phyloP scores from a whole-genome alignment of 768 basidiomycete species.

The Auricularia sp. region DNA sequence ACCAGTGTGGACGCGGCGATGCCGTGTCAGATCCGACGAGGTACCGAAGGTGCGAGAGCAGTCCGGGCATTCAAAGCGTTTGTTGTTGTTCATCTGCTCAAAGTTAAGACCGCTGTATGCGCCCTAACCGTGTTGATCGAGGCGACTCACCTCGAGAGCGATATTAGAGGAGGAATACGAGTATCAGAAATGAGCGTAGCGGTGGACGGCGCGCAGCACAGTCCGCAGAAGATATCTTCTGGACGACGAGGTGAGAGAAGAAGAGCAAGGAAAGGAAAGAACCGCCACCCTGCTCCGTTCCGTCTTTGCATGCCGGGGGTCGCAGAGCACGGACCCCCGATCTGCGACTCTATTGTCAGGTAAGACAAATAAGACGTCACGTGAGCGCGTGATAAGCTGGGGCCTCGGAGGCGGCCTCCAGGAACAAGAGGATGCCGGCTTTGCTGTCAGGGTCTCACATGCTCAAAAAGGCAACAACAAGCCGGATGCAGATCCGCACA shows the following conservation, averaged over 20 bases:
- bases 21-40: neutral
- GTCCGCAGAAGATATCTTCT: conserved; percentile 1
- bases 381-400: neutral
- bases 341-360: neutral
- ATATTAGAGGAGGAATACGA: neutral
- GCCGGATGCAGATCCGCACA: neutral
- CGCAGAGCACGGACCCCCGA: neutral
- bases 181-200: neutral
- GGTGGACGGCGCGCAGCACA: conserved; percentile 1
- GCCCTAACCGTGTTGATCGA: too few species aligned
- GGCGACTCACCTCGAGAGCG: neutral
- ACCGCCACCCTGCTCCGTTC: neutral
- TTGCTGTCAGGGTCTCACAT: neutral
- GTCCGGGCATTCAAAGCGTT: neutral
- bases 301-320: neutral
- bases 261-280: neutral
- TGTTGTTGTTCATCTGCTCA: neutral
- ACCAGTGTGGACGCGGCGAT: neutral
- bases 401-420: neutral
- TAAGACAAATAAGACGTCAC: neutral
- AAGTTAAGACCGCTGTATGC: neutral
- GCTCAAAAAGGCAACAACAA: too few species aligned
- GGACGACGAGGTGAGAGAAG: neutral
- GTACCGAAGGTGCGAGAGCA: neutral
- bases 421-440: neutral